These are phyloP conservation scores for Quercus bicolor DNA, from an alignment of 306 rosid genomes.

Conservation along the genomic window DNA sequence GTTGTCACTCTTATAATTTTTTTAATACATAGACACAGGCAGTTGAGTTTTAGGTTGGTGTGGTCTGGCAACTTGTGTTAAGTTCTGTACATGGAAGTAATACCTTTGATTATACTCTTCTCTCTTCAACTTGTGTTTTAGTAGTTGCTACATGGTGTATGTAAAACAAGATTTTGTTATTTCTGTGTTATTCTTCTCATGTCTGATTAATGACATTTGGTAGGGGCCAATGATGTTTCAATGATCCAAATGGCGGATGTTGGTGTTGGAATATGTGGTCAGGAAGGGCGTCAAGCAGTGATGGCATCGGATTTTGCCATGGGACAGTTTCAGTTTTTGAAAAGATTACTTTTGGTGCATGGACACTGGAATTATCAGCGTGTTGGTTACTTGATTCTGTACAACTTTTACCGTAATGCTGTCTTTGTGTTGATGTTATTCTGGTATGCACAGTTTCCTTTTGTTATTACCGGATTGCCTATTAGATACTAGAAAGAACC, in stretches of 20 bases:
- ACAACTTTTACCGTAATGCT: constrained; percentile 98
- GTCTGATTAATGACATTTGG: constrained; percentile 12
- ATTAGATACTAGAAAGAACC: background rate
- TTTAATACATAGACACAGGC: background rate
- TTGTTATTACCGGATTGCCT: background rate
- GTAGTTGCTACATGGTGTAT: background rate
- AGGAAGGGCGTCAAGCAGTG: constrained; percentile 99
- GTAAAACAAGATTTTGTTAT: background rate
- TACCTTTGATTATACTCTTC: background rate
- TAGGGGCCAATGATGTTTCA: constrained; percentile 98
- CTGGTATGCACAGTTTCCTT: constrained; percentile 56
- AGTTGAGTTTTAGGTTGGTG: background rate
- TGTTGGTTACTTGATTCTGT: constrained; percentile 81
- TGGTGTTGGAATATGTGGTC: constrained; percentile 98
- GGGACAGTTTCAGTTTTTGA: constrained; percentile 92
- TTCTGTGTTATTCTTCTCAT: background rate
- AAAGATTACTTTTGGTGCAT: constrained; percentile 84
- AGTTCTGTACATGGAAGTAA: background rate
- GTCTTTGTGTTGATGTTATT: constrained; percentile 95
- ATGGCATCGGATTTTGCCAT: constrained; percentile 99
- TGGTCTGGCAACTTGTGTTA: background rate
- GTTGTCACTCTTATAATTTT: constrained; percentile 7
- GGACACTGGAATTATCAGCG: constrained; percentile 99
- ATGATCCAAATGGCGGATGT: constrained; percentile 99
- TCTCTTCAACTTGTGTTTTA: background rate